These are phyloP conservation scores for Mimosa pudica DNA, from an alignment of 306 rosid genomes.

Conservation along the genomic window DNA sequence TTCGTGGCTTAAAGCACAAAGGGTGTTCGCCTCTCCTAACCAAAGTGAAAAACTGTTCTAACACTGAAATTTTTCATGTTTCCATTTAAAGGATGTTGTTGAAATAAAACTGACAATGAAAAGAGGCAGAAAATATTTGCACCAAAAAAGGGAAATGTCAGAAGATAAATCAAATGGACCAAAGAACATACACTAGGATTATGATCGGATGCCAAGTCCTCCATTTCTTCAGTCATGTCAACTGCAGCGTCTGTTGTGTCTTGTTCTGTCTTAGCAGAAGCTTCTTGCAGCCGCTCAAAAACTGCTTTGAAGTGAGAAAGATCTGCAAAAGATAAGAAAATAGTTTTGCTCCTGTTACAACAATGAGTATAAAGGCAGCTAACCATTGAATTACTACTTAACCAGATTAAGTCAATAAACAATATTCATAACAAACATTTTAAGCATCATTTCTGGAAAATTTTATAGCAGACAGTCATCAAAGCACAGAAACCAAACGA, in stretches of 20 bases:
- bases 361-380: conserved; percentile 21
- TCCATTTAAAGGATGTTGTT: background rate
- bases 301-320: conserved; percentile 52
- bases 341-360: conserved; percentile 14
- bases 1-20: too few species aligned
- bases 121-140: background rate
- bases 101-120: background rate
- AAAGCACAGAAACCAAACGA: too few species aligned
- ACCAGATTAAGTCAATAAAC: conserved; percentile 25
- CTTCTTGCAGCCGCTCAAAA: conserved; percentile 64
- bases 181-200: conserved; percentile 59
- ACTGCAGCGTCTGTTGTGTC: conserved; percentile 50
- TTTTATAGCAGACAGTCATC: too few species aligned
- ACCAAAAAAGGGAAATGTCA: conserved; percentile 17
- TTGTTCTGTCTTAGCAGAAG: conserved; percentile 56
- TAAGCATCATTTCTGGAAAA: conserved; percentile 4
- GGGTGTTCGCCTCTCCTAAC: too few species aligned
- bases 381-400: conserved; percentile 2
- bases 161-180: conserved; percentile 32
- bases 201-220: conserved; percentile 39
- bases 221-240: conserved; percentile 49
- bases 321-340: conserved; percentile 49
- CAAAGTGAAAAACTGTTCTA: too few species aligned
- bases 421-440: conserved; percentile 1
- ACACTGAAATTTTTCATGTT: background rate